Percentiles rank a stretch among this genome's conserved stretches.
Evolutionary conservation across 108 stramenopile genomes (phyloP).

Genomic region (Cyclotella atomus): DNA sequence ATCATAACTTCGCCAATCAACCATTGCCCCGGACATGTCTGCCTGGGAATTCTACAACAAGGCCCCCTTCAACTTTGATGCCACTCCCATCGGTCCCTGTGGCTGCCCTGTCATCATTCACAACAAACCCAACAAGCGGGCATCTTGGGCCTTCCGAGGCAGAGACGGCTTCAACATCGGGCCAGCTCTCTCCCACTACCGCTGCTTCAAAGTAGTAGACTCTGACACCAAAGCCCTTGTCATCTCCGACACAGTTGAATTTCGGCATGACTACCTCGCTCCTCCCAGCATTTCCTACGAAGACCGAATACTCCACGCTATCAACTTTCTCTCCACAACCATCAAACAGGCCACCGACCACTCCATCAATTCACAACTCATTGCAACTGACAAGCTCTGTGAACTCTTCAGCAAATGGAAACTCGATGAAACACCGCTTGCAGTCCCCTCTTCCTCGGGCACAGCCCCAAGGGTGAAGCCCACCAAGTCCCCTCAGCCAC

Average conservation of each 20-base stretch:
- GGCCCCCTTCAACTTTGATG: not conserved
- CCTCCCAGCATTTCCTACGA: not conserved
- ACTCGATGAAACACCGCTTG: not conserved
- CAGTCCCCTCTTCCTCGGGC: not conserved
- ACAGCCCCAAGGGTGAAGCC: not conserved
- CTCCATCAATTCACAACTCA: constrained; percentile 2
- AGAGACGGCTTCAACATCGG: constrained; percentile 8
- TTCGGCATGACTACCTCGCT: constrained; percentile 3
- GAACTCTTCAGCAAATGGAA: constrained; percentile 5
- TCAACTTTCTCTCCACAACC: not conserved
- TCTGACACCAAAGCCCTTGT: not conserved
- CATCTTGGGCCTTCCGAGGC: constrained; percentile 1
- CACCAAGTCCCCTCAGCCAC: not conserved
- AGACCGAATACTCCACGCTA: constrained; percentile 17
- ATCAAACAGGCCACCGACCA: not conserved
- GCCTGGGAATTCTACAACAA: constrained; percentile 2
- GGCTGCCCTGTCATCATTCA: constrained; percentile 7
- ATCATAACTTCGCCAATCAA: constrained; percentile 21
- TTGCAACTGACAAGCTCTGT: constrained; percentile 1
- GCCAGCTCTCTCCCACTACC: constrained; percentile 13
- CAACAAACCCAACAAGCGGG: not conserved
- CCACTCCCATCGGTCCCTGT: constrained; percentile 2
- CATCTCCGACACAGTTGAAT: constrained; percentile 25
- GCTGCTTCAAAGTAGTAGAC: constrained; percentile 9
- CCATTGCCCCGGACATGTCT: constrained; percentile 7